Conservation (phyloP, 2,329 filamentous ascomycete genomes). For the Trichoderma semiorbis region DNA sequence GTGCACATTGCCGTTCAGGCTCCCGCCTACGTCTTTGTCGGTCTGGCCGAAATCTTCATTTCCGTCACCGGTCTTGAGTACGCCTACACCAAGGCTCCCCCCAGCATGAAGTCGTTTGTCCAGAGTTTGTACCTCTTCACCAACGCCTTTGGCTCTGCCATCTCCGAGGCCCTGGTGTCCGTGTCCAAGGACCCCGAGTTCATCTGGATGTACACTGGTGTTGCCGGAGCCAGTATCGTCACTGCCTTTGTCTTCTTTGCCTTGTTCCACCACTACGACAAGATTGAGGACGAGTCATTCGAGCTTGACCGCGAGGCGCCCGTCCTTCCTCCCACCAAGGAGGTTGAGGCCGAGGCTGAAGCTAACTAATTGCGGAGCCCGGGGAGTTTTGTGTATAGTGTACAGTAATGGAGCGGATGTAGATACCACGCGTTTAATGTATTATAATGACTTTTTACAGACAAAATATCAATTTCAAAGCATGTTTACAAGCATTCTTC, state of each 20-base stretch:
- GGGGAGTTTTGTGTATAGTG: background rate
- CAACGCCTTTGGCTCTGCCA: conserved; percentile 54
- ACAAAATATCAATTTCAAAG: background rate
- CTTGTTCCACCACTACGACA: conserved; percentile 38
- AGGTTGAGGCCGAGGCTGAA: conserved; percentile 3
- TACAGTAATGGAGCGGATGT: conserved; percentile 1
- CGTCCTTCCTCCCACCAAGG: background rate
- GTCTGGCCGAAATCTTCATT: conserved; percentile 58
- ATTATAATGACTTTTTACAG: conserved; percentile 2
- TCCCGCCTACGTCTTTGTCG: conserved; percentile 56
- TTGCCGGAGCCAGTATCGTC: conserved; percentile 47
- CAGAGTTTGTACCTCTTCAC: conserved; percentile 59
- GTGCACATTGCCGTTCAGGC: conserved; percentile 54
- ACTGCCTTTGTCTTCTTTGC: conserved; percentile 52
- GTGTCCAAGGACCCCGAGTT: conserved; percentile 60
- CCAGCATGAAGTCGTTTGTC: conserved; percentile 63
- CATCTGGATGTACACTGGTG: conserved; percentile 62
- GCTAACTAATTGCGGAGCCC: background rate
- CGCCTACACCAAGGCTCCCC: conserved; percentile 69
- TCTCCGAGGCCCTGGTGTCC: conserved; percentile 61
- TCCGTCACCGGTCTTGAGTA: conserved; percentile 70
- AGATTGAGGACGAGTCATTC: conserved; percentile 38
- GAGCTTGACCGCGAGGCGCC: conserved; percentile 34
- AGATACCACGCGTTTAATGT: background rate
- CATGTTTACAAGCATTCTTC: background rate